Conservation (phyloP, 495 filamentous ascomycete species). For the Lepraria neglecta region DNA sequence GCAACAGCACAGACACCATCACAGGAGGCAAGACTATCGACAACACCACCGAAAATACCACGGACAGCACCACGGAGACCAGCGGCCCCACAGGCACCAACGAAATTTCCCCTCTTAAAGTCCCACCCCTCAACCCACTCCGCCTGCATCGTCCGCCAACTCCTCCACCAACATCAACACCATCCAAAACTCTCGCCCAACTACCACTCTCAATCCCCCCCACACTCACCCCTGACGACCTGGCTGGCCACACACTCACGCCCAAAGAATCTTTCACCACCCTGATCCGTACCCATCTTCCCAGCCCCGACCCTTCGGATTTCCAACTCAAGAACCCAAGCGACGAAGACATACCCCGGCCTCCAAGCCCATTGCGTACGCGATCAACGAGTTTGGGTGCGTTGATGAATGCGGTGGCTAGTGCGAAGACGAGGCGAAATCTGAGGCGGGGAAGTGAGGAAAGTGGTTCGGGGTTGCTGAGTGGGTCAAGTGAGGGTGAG, state of each 20-base stretch:
- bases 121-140: constrained; percentile 7
- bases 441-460: not conserved
- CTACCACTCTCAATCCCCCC: constrained; percentile 1
- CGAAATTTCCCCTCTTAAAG: not conserved
- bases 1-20: not conserved
- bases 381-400: constrained; percentile 11
- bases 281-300: constrained; percentile 10
- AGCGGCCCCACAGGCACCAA: not conserved
- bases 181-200: not conserved
- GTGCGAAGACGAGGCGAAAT: constrained; percentile 4
- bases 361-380: not conserved
- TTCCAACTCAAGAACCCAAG: constrained; percentile 12
- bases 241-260: not conserved
- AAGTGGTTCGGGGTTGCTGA: not conserved
- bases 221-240: not conserved
- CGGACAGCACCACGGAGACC: not conserved
- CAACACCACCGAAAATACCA: not conserved
- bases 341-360: not conserved
- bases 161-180: not conserved
- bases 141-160: constrained; percentile 11
- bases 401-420: constrained; percentile 14
- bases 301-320: constrained; percentile 10
- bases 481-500: not conserved
- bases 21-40: not conserved
- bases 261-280: constrained; percentile 10